A percentile compares a stretch with the other conserved stretches of the same genome.
phyloP scores from a whole-genome alignment of 2,329 filamentous ascomycete species.

The Sporothrix sp. region DNA sequence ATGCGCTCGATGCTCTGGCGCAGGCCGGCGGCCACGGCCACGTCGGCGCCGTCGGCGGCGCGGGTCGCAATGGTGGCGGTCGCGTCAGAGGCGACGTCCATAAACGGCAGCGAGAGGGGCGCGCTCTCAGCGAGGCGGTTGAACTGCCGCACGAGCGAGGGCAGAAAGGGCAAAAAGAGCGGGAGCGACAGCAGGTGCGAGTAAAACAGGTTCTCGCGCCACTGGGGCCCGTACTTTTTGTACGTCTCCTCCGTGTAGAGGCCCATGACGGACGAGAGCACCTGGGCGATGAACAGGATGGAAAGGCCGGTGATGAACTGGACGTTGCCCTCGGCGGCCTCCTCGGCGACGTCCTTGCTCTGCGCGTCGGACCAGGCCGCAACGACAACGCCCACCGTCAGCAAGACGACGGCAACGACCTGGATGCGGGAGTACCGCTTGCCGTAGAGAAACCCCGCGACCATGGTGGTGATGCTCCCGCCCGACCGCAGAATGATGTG shows the following conservation, averaged over 20 bases:
- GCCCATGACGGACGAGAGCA: conserved; percentile 88
- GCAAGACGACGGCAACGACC: conserved; percentile 66
- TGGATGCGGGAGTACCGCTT: conserved; percentile 77
- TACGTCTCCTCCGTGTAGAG: conserved; percentile 92
- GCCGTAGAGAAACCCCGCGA: conserved; percentile 77
- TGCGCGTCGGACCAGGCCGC: conserved; percentile 85
- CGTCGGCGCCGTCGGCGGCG: conserved; percentile 13
- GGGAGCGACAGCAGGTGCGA: conserved; percentile 65
- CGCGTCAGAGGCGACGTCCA: conserved; percentile 9
- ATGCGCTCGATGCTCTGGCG: conserved; percentile 30
- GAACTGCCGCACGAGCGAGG: conserved; percentile 55
- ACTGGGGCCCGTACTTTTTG: conserved; percentile 72
- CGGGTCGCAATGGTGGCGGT: not conserved
- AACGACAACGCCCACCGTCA: conserved; percentile 78
- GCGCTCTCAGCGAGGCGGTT: conserved; percentile 51
- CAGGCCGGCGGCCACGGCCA: conserved; percentile 27
- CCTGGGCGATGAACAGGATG: conserved; percentile 78
- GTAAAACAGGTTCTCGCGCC: conserved; percentile 96
- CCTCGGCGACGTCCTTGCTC: conserved; percentile 54
- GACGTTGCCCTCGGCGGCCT: conserved; percentile 23
- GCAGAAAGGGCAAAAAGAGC: conserved; percentile 63
- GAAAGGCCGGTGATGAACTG: conserved; percentile 60
- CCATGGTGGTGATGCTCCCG: conserved; percentile 90
- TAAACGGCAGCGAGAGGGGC: conserved; percentile 41
- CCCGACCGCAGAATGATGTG: conserved; percentile 95